phyloP scores from a whole-genome alignment of 2,329 filamentous ascomycete species.

The Hypoxylon sp. region DNA sequence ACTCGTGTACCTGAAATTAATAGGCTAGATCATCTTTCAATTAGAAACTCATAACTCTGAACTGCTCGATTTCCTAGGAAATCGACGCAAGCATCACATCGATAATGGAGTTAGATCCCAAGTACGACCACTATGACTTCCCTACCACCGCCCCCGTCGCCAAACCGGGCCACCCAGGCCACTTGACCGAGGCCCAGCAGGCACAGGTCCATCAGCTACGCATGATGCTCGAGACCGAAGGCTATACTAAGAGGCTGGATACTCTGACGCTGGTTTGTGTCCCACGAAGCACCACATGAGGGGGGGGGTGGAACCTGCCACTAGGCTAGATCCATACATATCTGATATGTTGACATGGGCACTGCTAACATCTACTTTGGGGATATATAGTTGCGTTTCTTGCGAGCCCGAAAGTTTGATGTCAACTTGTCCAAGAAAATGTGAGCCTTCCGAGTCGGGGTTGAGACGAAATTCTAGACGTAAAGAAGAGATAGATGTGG shows the following conservation, averaged over 20 bases:
- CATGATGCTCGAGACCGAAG: conserved; percentile 84
- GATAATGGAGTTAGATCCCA: conserved; percentile 79
- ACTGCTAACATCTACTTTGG: conserved; percentile 35
- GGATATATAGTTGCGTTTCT: conserved; percentile 79
- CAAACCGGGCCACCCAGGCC: conserved; percentile 85
- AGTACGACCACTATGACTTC: conserved; percentile 97
- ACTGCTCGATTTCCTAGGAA: conserved; percentile 39
- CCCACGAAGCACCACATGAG: conserved; percentile 4
- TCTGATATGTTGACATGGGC: background rate
- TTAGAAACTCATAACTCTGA: conserved; percentile 12
- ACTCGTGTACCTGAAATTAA: conserved; percentile 21
- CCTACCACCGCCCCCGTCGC: conserved; percentile 81
- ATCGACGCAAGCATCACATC: conserved; percentile 38
- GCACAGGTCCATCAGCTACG: conserved; percentile 90
- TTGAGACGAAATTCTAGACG: conserved; percentile 8
- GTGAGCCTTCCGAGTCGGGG: conserved; percentile 67
- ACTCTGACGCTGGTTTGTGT: conserved; percentile 85
- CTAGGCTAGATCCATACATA: background rate
- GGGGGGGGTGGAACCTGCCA: background rate
- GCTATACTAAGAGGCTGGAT: conserved; percentile 87
- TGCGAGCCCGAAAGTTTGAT: conserved; percentile 96
- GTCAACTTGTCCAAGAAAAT: conserved; percentile 87
- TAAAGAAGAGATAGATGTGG: background rate
- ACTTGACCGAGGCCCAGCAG: conserved; percentile 89
- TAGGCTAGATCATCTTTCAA: conserved; percentile 12